Evolutionary conservation across 768 basidiomycete species (phyloP), one percentile per base, ranked within the genome.

Genomic region (Trametes cingulata): DNA sequence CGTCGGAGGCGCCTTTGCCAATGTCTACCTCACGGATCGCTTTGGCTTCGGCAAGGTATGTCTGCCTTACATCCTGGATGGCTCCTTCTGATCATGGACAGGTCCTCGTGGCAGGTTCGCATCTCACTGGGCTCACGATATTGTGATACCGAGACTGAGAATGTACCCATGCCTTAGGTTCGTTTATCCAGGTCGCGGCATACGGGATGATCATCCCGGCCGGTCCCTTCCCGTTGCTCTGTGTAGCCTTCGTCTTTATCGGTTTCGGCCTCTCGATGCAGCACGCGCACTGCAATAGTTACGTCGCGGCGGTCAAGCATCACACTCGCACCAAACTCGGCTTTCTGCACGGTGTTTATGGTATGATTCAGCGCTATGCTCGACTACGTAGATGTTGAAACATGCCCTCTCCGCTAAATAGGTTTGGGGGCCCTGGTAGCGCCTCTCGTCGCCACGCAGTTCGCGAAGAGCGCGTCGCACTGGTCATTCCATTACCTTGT

Each of bases 281-380:
- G 82, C 84, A 87, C 58, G 86, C 88, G 0, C 87, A 88, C 74
- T 80, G 86, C 0, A 88, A 87, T 66, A 86, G 84, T 7, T 90
- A 81, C 61, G 82, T 91, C 20, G 87, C 85, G 3, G 78, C 74
- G 45, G 73, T 88, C 12, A 79, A 78, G 61, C 72, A 79, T n/a
- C 78, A 84, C 41, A 68, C 83, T 0, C 77, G 83, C 60, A 67
- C 73, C 0, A 90, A 88, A 68, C 86, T 92, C 82, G 83, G 88
- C 4, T 41, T 91, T 29, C 65, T 88, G 15, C 85, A 87, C 64
- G 86, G 84, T 8, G 77, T 80, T 1, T 90, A 89, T 65, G 88
- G 87, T 81, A 47, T 9, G 64, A n/a, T n/a, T n/a, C n/a, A n/a
- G n/a, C n/a, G n/a, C n/a, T n/a, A n/a, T n/a, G n/a, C n/a, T n/a